Evolutionary conservation across 2,329 filamentous ascomycete species (phyloP).

Genomic region (Colletotrichum tropicale): DNA sequence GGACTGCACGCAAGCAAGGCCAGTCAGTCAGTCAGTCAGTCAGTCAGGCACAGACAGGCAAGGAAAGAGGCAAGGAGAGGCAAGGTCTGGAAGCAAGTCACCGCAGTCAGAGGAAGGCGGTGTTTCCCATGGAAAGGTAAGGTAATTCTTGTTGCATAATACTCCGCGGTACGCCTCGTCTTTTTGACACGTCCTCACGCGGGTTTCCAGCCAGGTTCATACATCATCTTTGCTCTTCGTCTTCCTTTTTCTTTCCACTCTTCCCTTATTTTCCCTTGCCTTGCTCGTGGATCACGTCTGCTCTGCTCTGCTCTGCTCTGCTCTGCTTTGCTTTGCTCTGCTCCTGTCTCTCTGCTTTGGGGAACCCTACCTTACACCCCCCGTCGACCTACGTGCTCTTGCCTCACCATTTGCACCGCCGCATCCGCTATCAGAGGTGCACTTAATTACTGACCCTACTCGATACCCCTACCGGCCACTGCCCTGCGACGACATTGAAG

Average conservation of each 20-base stretch:
- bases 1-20: neutral
- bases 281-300: neutral
- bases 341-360: neutral
- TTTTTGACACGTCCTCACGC: conserved; percentile 12
- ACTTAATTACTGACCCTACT: neutral
- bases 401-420: neutral
- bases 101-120: neutral
- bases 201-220: neutral
- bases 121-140: neutral
- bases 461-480: neutral
- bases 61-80: neutral
- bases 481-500: neutral
- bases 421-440: neutral
- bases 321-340: neutral
- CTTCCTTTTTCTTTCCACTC: neutral
- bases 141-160: conserved; percentile 15
- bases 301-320: neutral
- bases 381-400: neutral
- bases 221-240: conserved; percentile 4
- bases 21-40: neutral
- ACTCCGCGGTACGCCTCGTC: conserved; percentile 9
- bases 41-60: neutral
- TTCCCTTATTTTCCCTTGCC: neutral
- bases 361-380: neutral
- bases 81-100: neutral